Percentiles rank a stretch among this genome's conserved stretches.
These are phyloP conservation scores for Pouteria campechiana DNA, from an alignment of 179 eudicot species.

Conservation along the genomic window DNA sequence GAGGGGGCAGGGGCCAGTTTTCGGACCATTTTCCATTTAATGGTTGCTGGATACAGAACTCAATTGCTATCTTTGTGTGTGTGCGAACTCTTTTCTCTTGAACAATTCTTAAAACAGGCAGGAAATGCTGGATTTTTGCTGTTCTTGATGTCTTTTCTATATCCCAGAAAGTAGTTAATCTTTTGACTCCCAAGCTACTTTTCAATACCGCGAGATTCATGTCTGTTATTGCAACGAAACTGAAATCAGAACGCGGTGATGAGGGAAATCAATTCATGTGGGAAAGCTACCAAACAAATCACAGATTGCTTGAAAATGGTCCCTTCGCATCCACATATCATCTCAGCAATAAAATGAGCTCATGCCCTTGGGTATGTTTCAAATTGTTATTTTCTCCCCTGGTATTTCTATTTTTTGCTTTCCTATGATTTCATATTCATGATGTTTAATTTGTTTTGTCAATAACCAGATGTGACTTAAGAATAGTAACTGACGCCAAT, in stretches of 20 bases:
- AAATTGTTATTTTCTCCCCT: conserved; percentile 6
- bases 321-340: conserved; percentile 41
- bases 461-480: conserved; percentile 50
- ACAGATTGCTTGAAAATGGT: conserved; percentile 48
- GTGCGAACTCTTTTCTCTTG: no score
- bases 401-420: conserved; percentile 5
- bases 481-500: conserved; percentile 68
- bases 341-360: conserved; percentile 48
- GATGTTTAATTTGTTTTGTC: not conserved
- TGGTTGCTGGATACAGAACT: no score
- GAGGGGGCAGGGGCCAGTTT: no score
- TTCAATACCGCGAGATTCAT: no score
- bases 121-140: no score
- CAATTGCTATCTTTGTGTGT: no score
- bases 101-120: no score
- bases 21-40: no score
- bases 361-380: conserved; percentile 31
- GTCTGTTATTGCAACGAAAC: no score
- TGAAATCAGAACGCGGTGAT: conserved; percentile 55
- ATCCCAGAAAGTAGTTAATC: no score
- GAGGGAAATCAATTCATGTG: conserved; percentile 59
- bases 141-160: no score
- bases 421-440: not conserved
- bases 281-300: conserved; percentile 55
- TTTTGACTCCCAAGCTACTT: no score